Percentiles rank a stretch among this genome's conserved stretches.
Evolutionary conservation across 768 basidiomycete species (phyloP).

Genomic region (Cantharellus anzutake): DNA sequence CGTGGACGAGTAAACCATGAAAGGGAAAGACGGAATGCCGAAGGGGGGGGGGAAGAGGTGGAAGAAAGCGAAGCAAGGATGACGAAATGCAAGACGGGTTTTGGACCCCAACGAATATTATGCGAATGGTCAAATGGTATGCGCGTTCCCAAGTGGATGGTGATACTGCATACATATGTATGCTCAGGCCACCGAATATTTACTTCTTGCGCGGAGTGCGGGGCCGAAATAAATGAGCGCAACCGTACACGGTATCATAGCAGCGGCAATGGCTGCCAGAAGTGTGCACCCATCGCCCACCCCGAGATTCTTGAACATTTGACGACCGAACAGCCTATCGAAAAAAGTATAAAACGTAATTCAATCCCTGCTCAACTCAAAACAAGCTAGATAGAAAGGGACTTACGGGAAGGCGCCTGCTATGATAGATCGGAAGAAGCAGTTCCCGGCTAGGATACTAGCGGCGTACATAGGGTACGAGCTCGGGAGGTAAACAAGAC

Average conservation of each 20-base stretch:
- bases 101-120: too few species aligned
- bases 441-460: constrained; percentile 18
- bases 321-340: background rate
- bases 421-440: constrained; percentile 14
- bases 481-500: constrained; percentile 12
- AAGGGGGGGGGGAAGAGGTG: too few species aligned
- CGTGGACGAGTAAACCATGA: too few species aligned
- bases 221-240: background rate
- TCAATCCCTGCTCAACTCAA: background rate
- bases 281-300: background rate
- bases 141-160: too few species aligned
- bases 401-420: constrained; percentile 3
- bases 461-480: constrained; percentile 18
- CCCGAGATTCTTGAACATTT: background rate
- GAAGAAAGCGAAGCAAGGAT: too few species aligned
- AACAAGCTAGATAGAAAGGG: background rate
- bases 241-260: background rate
- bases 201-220: background rate
- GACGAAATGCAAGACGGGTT: too few species aligned
- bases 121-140: too few species aligned
- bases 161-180: too few species aligned
- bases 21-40: too few species aligned
- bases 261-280: background rate
- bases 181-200: background rate
- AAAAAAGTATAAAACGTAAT: background rate